Base-by-base conservation (phyloP, 2,329 filamentous ascomycete species). In the Paecilomyces sp. region DNA sequence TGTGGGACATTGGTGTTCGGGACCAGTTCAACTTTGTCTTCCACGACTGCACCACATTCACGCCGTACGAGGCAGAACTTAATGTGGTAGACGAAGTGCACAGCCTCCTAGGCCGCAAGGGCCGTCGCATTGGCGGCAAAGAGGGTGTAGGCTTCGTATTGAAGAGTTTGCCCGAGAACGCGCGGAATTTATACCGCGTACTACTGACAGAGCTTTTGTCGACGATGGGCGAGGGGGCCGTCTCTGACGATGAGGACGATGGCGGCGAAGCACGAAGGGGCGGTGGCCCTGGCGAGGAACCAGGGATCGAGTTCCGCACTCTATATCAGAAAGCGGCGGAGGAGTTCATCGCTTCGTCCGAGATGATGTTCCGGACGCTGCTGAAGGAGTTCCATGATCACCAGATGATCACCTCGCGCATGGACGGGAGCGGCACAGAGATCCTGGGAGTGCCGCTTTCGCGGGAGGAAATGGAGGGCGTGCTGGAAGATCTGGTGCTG, bases 321-420 rank as follows among this genome's bases (percentile, higher is more conserved):
- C 75, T 99, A 64, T 99, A 97, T 71, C 92, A 96, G 72, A 97
- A 96, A 78, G 92, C 94, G 2, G 89, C 93, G 4, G 92, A 97
- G 76, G 92, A 96, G 70, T 97, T 99, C 74, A 94, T 99, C 56
- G 97, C 93, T 73, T 94, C 90, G 67, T 96, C 90, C 61, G 94
- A 97, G 77, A 92, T 97, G 84, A 92, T 91, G 63, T 97, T 97
- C 78, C 84, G 94, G 62, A 96, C 92, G 28, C 74, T 99, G 71
- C 76, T 99, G 63, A 97, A 97, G 77, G 94, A 99, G 83, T 94
- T 99, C 74, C 91, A 97, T 72, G 94, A 99, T 69, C 94, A 99
- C 78, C 91, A 97, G 70, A 97, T 99, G 86, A 89, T 99, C 63
- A 91, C 91, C 58, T 95, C 90, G 62, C 85, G 87, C 63, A 93